These are phyloP conservation scores for Mytilinidion resinicola DNA, from an alignment of 495 filamentous ascomycete species.

Conservation along the genomic window DNA sequence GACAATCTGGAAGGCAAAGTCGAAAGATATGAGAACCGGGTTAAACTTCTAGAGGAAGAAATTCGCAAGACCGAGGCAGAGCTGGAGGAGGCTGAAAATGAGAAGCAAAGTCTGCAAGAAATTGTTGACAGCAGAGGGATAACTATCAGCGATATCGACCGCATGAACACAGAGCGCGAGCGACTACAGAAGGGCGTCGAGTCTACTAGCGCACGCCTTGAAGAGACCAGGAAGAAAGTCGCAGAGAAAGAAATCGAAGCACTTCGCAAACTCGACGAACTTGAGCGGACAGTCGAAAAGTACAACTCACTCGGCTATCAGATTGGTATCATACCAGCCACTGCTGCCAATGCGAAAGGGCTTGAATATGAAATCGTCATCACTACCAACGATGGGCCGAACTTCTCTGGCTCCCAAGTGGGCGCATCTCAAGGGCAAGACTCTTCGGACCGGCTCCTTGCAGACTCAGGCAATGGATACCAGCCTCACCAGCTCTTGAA, in stretches of 20 bases:
- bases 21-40: constrained; percentile 72
- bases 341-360: constrained; percentile 78
- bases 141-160: constrained; percentile 94
- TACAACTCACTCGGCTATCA: constrained; percentile 95
- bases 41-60: constrained; percentile 70
- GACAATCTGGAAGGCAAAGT: constrained; percentile 67
- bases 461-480: constrained; percentile 76
- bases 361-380: constrained; percentile 75
- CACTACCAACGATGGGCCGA: constrained; percentile 58
- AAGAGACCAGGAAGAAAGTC: constrained; percentile 74
- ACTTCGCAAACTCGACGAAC: constrained; percentile 73
- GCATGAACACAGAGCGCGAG: constrained; percentile 92
- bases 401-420: constrained; percentile 70
- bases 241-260: constrained; percentile 80
- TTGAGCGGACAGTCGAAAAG: constrained; percentile 75
- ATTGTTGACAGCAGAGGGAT: constrained; percentile 88
- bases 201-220: constrained; percentile 61
- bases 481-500: constrained; percentile 81
- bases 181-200: constrained; percentile 80
- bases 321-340: constrained; percentile 77
- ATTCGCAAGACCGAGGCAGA: constrained; percentile 71
- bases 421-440: constrained; percentile 47
- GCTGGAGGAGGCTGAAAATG: constrained; percentile 70
- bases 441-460: constrained; percentile 59
- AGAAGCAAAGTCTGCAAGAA: constrained; percentile 69